A percentile compares a stretch with the other conserved stretches of the same genome.
These are phyloP conservation scores for Leccinellum rugosiceps DNA, from an alignment of 768 basidiomycete species.

Conservation along the genomic window DNA sequence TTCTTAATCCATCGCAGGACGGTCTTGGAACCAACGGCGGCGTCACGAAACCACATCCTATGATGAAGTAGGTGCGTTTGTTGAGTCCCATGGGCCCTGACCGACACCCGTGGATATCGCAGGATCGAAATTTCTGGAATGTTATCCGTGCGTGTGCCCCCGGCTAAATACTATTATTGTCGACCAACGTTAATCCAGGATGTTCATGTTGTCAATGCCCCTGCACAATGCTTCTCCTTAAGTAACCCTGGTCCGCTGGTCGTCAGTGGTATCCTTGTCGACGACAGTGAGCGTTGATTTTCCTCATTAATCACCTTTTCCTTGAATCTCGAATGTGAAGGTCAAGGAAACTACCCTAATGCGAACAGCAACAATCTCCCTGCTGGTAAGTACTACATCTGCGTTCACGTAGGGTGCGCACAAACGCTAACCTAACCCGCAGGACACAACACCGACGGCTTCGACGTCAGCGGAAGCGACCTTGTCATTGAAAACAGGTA, in stretches of 20 bases:
- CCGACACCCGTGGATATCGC: not conserved
- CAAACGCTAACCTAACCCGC: not conserved
- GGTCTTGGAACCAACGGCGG: constrained; percentile 19
- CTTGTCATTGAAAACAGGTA: constrained; percentile 31
- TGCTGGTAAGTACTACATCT: constrained; percentile 35
- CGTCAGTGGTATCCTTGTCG: constrained; percentile 50
- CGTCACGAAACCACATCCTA: constrained; percentile 29
- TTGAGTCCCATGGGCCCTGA: not conserved
- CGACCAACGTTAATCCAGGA: constrained; percentile 19
- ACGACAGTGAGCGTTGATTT: constrained; percentile 45
- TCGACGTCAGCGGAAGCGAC: constrained; percentile 39
- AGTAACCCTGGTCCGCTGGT: constrained; percentile 32
- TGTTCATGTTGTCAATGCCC: constrained; percentile 38
- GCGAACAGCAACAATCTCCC: constrained; percentile 43
- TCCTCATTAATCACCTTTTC: not conserved
- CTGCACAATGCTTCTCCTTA: constrained; percentile 33
- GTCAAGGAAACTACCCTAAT: constrained; percentile 50
- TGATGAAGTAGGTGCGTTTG: constrained; percentile 34
- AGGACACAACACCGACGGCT: constrained; percentile 50
- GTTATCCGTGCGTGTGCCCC: constrained; percentile 27
- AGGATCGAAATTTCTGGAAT: constrained; percentile 42
- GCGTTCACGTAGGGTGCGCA: not conserved
- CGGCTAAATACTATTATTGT: not conserved
- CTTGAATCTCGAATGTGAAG: constrained; percentile 29
- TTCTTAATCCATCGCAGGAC: constrained; percentile 14